Conservation (phyloP, 1,284 basidiomycete species). For the Puccinia hordei region DNA sequence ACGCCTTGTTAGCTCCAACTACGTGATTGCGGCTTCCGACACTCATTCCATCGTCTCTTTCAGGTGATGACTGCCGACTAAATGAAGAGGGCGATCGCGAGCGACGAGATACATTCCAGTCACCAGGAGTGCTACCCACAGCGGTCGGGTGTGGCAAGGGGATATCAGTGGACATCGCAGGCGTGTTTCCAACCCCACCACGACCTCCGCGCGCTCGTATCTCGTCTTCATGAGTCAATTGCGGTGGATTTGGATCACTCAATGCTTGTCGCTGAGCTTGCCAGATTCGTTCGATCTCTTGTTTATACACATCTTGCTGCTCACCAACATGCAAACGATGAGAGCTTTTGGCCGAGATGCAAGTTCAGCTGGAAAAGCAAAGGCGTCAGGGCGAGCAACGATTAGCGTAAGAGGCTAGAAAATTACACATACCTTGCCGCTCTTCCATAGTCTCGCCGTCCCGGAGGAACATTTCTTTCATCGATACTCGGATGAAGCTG, state of each 20-base stretch:
- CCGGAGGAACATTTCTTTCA: conserved; percentile 98
- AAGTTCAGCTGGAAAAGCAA: conserved; percentile 74
- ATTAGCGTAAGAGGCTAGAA: not conserved
- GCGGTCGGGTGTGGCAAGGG: conserved; percentile 43
- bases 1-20: conserved; percentile 64
- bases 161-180: conserved; percentile 14
- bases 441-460: conserved; percentile 92
- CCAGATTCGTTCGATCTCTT: conserved; percentile 97
- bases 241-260: conserved; percentile 78
- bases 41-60: conserved; percentile 51
- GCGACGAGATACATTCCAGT: conserved; percentile 53
- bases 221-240: conserved; percentile 72
- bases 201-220: conserved; percentile 62
- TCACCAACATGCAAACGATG: conserved; percentile 93
- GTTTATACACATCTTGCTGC: conserved; percentile 94
- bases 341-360: conserved; percentile 78
- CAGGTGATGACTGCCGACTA: conserved; percentile 50
- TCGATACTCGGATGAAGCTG: conserved; percentile 93
- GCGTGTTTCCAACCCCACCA: conserved; percentile 42
- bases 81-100: conserved; percentile 46
- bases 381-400: no score
- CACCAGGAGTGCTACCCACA: conserved; percentile 51
- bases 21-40: conserved; percentile 52
- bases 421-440: conserved; percentile 69
- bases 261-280: conserved; percentile 84